A percentile compares a stretch with the other conserved stretches of the same genome.
Evolutionary conservation across 371 early-diverging fungal genomes (phyloP).

Genomic region (Mortierella sp.): DNA sequence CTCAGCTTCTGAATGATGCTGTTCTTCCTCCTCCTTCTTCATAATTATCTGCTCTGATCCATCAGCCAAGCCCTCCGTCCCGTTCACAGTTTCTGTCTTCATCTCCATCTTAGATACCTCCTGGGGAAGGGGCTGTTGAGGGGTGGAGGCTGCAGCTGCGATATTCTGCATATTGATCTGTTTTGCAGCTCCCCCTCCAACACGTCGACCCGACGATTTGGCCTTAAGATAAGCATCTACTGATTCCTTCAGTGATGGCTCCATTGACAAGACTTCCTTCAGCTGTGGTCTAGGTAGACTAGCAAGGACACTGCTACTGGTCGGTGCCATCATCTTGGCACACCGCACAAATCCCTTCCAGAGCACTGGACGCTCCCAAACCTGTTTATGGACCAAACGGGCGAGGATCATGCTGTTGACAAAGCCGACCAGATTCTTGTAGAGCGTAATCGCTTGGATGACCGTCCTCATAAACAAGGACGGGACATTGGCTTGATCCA

Average conservation of each 20-base stretch:
- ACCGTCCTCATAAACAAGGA: constrained; percentile 82
- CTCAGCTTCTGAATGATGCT: too few relatives aligned
- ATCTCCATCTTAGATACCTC: too few relatives aligned
- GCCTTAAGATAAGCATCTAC: constrained; percentile 59
- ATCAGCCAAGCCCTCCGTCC: too few relatives aligned
- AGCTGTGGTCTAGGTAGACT: constrained; percentile 69
- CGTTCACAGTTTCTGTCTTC: too few relatives aligned
- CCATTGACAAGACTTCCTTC: constrained; percentile 64
- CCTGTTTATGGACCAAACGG: constrained; percentile 69
- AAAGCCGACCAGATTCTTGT: constrained; percentile 68
- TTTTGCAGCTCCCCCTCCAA: constrained; percentile 50
- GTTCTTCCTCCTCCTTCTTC: too few relatives aligned
- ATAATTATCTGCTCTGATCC: too few relatives aligned
- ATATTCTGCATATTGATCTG: constrained; percentile 47
- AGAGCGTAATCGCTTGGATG: constrained; percentile 75
- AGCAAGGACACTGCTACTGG: constrained; percentile 64
- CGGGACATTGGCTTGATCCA: constrained; percentile 74
- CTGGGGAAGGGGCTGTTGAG: too few relatives aligned
- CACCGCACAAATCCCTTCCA: constrained; percentile 89
- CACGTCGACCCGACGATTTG: constrained; percentile 45
- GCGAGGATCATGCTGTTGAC: constrained; percentile 67
- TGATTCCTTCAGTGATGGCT: constrained; percentile 62
- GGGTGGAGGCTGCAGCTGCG: too few relatives aligned
- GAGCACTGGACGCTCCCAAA: constrained; percentile 76
- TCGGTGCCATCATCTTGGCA: constrained; percentile 64